Evolutionary conservation across 2,329 filamentous ascomycete genomes (phyloP).

Genomic region (Metarhizium album): DNA sequence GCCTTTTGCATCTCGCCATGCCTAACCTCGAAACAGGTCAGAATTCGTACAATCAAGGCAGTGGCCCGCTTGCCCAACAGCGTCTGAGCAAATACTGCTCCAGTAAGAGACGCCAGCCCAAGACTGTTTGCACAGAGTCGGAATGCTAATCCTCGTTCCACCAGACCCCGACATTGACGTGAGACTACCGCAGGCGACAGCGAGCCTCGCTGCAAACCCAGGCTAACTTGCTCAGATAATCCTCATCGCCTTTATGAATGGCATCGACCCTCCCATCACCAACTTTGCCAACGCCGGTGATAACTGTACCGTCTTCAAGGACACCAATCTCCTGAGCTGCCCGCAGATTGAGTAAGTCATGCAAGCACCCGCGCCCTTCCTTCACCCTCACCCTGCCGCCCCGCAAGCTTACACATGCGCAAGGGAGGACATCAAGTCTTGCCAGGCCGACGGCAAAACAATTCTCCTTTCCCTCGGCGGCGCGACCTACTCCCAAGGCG

Average conservation of each 20-base stretch:
- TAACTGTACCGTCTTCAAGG: slow-evolving; percentile 46
- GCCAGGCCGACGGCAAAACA: slow-evolving; percentile 57
- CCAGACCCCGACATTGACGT: background rate
- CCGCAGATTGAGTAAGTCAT: slow-evolving; percentile 50
- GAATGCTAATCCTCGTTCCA: background rate
- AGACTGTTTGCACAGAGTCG: background rate
- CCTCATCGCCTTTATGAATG: slow-evolving; percentile 51
- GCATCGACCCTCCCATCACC: slow-evolving; percentile 41
- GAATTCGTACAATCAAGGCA: slow-evolving; percentile 42
- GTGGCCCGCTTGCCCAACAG: slow-evolving; percentile 7
- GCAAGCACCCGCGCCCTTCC: background rate
- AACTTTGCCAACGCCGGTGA: slow-evolving; percentile 58
- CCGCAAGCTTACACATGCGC: no score
- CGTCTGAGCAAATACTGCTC: slow-evolving; percentile 8
- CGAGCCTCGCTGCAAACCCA: background rate
- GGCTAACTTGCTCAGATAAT: slow-evolving; percentile 32
- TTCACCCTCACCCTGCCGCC: background rate
- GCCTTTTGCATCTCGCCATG: background rate
- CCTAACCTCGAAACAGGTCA: slow-evolving; percentile 29
- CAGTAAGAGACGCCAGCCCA: slow-evolving; percentile 1
- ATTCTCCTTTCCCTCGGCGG: slow-evolving; percentile 64
- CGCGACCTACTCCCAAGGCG: slow-evolving; percentile 57
- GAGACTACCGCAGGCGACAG: background rate
- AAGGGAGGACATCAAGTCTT: slow-evolving; percentile 42
- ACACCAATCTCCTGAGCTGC: slow-evolving; percentile 34